phyloP scores from a whole-genome alignment of 345 rosid species.

The Eucalyptus rudis region DNA sequence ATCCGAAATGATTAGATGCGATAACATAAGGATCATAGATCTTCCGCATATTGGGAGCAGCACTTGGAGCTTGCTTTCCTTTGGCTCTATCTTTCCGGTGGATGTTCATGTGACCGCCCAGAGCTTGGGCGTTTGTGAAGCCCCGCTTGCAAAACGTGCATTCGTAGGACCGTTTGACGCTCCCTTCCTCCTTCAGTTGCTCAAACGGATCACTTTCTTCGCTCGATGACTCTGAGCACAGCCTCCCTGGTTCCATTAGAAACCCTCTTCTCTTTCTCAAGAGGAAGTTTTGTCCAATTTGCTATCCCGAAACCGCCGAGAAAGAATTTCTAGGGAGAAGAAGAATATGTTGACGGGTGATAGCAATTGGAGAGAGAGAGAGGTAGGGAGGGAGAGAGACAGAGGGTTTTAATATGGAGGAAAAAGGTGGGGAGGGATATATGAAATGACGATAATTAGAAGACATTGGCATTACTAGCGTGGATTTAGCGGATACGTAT shows the following conservation, averaged over 20 bases:
- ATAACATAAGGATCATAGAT: neutral
- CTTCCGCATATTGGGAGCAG: neutral
- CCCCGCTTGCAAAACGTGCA: slow-evolving; percentile 88
- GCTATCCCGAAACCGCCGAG: neutral
- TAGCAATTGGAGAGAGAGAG: neutral
- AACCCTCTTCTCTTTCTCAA: neutral
- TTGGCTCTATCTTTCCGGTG: slow-evolving; percentile 78
- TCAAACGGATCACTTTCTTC: slow-evolving; percentile 12
- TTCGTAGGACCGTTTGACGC: slow-evolving; percentile 37
- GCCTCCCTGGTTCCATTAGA: neutral
- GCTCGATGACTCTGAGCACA: neutral
- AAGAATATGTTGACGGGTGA: neutral
- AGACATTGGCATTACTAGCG: neutral
- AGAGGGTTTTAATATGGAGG: neutral
- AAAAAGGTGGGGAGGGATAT: neutral
- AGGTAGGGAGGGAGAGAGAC: neutral
- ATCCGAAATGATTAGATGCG: neutral
- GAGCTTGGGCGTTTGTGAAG: slow-evolving; percentile 87
- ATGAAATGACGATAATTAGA: neutral
- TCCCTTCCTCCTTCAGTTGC: slow-evolving; percentile 6
- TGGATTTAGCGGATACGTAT: neutral
- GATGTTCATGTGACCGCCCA: slow-evolving; percentile 95
- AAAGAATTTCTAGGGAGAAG: neutral
- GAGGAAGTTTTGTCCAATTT: neutral
- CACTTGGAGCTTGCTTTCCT: slow-evolving; percentile 1